Evolutionary conservation across 345 rosid genomes (phyloP).

Genomic region (Acer saccharum): DNA sequence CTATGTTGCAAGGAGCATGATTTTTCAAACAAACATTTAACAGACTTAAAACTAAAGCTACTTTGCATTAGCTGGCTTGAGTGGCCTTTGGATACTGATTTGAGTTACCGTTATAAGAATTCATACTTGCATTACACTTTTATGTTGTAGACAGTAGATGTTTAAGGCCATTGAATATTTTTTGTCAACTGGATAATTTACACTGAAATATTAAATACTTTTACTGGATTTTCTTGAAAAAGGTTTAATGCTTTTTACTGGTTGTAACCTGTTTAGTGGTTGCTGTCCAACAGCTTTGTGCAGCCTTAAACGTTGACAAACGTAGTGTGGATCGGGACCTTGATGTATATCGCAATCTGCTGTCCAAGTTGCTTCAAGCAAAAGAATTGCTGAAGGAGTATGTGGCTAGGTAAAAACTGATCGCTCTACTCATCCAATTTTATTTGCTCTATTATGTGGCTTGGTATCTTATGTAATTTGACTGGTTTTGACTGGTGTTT

Average conservation of each 20-base stretch:
- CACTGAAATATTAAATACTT: background rate
- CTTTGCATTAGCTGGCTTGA: background rate
- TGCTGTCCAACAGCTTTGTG: conserved; percentile 70
- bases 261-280: conserved; percentile 5
- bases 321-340: conserved; percentile 96
- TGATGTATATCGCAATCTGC: conserved; percentile 92
- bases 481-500: background rate
- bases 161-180: background rate
- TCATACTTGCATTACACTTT: background rate
- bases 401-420: conserved; percentile 65
- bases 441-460: background rate
- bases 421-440: conserved; percentile 11
- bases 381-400: conserved; percentile 95
- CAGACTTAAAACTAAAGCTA: background rate
- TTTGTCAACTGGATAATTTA: conserved; percentile 3
- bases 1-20: background rate
- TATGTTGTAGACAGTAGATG: background rate
- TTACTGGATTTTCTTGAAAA: background rate
- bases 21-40: background rate
- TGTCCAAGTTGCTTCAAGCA: conserved; percentile 95
- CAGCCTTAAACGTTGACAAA: conserved; percentile 79
- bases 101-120: background rate
- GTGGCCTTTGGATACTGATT: background rate
- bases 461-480: background rate
- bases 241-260: background rate